Evolutionary conservation across 208 protist genomes (phyloP).

Genomic region (Trypanosoma platydactyli): DNA sequence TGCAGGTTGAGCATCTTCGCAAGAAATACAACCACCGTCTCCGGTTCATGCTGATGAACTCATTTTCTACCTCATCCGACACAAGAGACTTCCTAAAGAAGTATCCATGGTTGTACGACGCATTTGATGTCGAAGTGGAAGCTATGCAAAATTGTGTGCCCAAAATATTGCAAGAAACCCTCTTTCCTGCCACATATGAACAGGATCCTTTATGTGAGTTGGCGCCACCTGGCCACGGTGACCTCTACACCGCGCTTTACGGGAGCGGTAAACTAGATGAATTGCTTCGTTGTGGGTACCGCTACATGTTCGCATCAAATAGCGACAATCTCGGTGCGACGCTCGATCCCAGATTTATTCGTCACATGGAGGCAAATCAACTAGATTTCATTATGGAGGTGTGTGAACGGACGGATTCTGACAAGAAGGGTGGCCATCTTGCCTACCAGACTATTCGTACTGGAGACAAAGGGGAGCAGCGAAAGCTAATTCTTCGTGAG

Average conservation of each 20-base stretch:
- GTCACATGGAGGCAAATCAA: constrained; percentile 75
- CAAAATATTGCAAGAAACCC: constrained; percentile 68
- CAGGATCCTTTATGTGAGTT: constrained; percentile 70
- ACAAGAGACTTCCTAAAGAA: constrained; percentile 76
- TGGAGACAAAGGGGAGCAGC: background rate
- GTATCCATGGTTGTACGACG: constrained; percentile 47
- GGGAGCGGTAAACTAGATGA: constrained; percentile 88
- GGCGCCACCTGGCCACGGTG: constrained; percentile 99
- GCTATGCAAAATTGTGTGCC: constrained; percentile 87
- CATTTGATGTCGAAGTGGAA: constrained; percentile 65
- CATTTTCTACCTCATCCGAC: constrained; percentile 96
- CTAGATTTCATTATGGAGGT: constrained; percentile 93
- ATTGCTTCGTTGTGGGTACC: constrained; percentile 85
- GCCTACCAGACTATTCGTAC: constrained; percentile 32
- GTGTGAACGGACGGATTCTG: constrained; percentile 83
- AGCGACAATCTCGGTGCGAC: constrained; percentile 98
- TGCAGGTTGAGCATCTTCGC: constrained; percentile 94
- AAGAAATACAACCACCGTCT: constrained; percentile 82
- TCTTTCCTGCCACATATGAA: constrained; percentile 65
- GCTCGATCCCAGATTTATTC: constrained; percentile 82
- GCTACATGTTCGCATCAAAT: constrained; percentile 99
- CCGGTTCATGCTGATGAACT: constrained; percentile 99
- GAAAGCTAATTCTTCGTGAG: constrained; percentile 85
- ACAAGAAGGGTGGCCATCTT: constrained; percentile 94
- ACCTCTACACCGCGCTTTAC: constrained; percentile 96